phyloP scores from a whole-genome alignment of 169 alveolate genomes.

The Babesia bovis region DNA sequence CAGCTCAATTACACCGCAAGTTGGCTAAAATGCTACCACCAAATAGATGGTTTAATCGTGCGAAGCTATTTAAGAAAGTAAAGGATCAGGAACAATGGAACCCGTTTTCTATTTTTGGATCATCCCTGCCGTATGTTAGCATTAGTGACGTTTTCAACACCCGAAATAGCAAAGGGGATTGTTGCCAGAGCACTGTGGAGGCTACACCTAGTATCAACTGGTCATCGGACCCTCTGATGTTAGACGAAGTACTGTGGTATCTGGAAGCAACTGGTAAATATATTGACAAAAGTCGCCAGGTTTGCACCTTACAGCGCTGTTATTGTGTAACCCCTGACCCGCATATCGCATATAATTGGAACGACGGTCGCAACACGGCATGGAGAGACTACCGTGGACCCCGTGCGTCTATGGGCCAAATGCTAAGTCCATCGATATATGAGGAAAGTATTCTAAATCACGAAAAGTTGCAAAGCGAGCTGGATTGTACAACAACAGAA shows the following conservation, averaged over 20 bases:
- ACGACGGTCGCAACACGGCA: conserved; percentile 45
- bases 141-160: conserved; percentile 71
- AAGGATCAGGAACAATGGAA: conserved; percentile 77
- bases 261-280: conserved; percentile 54
- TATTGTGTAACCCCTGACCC: conserved; percentile 69
- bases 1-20: conserved; percentile 38
- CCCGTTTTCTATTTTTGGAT: conserved; percentile 84
- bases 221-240: conserved; percentile 48
- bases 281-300: conserved; percentile 48
- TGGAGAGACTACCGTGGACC: conserved; percentile 57
- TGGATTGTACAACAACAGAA: neutral
- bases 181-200: neutral
- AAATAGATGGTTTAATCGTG: conserved; percentile 71
- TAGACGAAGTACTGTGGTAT: conserved; percentile 62
- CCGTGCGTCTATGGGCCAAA: conserved; percentile 58
- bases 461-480: conserved; percentile 15
- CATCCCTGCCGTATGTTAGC: conserved; percentile 76
- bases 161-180: neutral
- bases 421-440: conserved; percentile 23
- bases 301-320: conserved; percentile 52
- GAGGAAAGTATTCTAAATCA: conserved; percentile 8
- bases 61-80: conserved; percentile 65
- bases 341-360: conserved; percentile 54
- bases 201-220: conserved; percentile 45
- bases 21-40: conserved; percentile 68